A percentile compares a stretch with the other conserved stretches of the same genome.
These are phyloP conservation scores for Phaffomyces antillensis DNA, from an alignment of 805 yeast species.

Conservation along the genomic window DNA sequence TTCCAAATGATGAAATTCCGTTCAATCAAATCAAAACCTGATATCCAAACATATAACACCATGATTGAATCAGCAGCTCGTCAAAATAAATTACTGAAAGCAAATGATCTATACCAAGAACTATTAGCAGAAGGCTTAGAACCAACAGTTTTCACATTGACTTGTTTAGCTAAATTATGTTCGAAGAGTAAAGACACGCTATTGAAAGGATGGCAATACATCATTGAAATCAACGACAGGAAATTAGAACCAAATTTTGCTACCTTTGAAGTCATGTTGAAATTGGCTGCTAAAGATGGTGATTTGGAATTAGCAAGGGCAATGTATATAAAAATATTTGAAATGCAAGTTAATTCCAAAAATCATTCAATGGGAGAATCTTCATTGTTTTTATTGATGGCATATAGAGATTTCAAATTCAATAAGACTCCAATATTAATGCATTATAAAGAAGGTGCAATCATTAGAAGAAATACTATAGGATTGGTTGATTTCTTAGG, in stretches of 20 bases:
- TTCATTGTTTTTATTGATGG: constrained; percentile 34
- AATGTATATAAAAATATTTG: constrained; percentile 41
- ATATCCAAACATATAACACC: constrained; percentile 57
- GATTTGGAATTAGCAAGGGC: constrained; percentile 71
- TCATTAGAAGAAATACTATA: constrained; percentile 40
- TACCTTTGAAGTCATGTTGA: constrained; percentile 62
- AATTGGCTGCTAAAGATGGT: constrained; percentile 73
- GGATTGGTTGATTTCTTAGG: constrained; percentile 32
- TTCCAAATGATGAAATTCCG: constrained; percentile 85
- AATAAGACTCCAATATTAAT: constrained; percentile 29
- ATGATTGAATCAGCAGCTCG: constrained; percentile 62
- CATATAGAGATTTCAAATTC: constrained; percentile 37
- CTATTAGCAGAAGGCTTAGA: constrained; percentile 35
- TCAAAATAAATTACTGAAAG: constrained; percentile 60
- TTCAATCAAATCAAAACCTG: constrained; percentile 61
- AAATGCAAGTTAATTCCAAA: constrained; percentile 21
- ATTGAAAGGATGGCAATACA: constrained; percentile 68
- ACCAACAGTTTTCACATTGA: constrained; percentile 40
- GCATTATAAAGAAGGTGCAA: constrained; percentile 38
- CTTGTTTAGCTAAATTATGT: constrained; percentile 64
- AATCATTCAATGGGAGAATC: constrained; percentile 8
- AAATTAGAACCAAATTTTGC: constrained; percentile 34
- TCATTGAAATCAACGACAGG: constrained; percentile 51
- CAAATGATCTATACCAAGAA: constrained; percentile 69
- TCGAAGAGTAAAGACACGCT: constrained; percentile 41